Conservation (phyloP, 2,329 filamentous ascomycete species). For the Pseudocercospora macadamiae region DNA sequence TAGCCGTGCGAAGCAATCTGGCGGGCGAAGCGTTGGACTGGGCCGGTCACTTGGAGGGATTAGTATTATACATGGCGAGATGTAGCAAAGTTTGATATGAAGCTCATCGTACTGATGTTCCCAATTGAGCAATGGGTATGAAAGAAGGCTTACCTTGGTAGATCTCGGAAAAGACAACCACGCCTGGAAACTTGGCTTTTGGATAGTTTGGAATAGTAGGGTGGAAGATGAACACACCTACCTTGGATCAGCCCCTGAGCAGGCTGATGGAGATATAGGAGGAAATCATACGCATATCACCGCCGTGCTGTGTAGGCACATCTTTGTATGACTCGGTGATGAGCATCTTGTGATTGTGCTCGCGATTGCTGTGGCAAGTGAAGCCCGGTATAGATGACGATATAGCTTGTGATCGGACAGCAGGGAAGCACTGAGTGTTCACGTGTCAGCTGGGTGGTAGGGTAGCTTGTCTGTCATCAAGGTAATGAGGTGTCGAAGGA, state of each 20-base stretch:
- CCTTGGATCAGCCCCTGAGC: slow-evolving; percentile 26
- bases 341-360: slow-evolving; percentile 53
- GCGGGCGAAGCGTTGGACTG: slow-evolving; percentile 83
- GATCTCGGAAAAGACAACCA: slow-evolving; percentile 90
- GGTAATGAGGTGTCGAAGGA: not conserved
- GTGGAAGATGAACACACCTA: slow-evolving; percentile 88
- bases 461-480: not conserved
- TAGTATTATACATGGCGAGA: too few species aligned
- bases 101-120: too few species aligned
- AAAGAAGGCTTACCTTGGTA: slow-evolving; percentile 72
- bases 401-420: not conserved
- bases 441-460: not conserved
- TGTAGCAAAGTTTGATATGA: too few species aligned
- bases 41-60: slow-evolving; percentile 76
- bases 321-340: slow-evolving; percentile 63
- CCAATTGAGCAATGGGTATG: not conserved
- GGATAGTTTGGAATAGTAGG: slow-evolving; percentile 83
- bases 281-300: slow-evolving; percentile 58
- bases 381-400: not conserved
- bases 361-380: slow-evolving; percentile 5
- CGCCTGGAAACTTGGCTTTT: slow-evolving; percentile 84
- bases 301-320: slow-evolving; percentile 62
- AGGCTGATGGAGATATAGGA: slow-evolving; percentile 18
- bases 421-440: not conserved
- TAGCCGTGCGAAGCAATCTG: slow-evolving; percentile 93